A percentile compares a stretch with the other conserved stretches of the same genome.
These are phyloP conservation scores for Rhododendron vialii DNA, from an alignment of 148 eudicot species.

Conservation along the genomic window DNA sequence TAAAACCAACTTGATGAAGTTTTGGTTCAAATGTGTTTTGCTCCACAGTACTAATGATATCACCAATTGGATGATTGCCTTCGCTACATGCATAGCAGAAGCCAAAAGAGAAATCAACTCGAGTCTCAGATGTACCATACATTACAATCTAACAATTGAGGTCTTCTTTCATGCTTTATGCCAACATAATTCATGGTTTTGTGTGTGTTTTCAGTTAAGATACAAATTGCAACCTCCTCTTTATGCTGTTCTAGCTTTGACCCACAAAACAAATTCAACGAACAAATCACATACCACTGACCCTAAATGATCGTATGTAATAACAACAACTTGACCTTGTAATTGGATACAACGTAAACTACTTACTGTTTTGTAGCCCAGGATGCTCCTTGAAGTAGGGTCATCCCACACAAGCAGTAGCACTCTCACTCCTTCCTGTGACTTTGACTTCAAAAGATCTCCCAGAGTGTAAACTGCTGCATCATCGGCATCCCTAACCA, in stretches of 20 bases:
- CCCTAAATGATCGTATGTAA: not conserved
- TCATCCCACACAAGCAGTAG: constrained; percentile 99
- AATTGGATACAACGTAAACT: not conserved
- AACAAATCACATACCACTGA: not conserved
- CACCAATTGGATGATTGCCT: not conserved
- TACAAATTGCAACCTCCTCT: not conserved
- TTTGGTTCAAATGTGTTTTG: not conserved
- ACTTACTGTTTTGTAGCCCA: constrained; percentile 87
- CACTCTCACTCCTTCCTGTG: constrained; percentile 97
- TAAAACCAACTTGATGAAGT: not conserved
- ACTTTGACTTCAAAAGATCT: constrained; percentile 79
- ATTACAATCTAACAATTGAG: not conserved
- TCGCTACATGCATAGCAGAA: not conserved
- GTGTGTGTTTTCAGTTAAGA: not conserved
- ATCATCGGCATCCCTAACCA: constrained; percentile 49
- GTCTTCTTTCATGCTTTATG: not conserved
- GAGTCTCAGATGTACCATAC: not conserved
- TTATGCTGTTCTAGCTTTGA: not conserved
- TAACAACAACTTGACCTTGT: not conserved
- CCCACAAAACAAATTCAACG: not conserved
- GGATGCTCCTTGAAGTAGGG: constrained; percentile 90
- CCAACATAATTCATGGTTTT: not conserved
- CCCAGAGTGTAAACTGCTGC: constrained; percentile 56
- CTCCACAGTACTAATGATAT: not conserved
- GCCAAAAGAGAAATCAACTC: not conserved